These are phyloP conservation scores for Chlorophyllum brunneum DNA, from an alignment of 768 basidiomycete species.

Conservation along the genomic window DNA sequence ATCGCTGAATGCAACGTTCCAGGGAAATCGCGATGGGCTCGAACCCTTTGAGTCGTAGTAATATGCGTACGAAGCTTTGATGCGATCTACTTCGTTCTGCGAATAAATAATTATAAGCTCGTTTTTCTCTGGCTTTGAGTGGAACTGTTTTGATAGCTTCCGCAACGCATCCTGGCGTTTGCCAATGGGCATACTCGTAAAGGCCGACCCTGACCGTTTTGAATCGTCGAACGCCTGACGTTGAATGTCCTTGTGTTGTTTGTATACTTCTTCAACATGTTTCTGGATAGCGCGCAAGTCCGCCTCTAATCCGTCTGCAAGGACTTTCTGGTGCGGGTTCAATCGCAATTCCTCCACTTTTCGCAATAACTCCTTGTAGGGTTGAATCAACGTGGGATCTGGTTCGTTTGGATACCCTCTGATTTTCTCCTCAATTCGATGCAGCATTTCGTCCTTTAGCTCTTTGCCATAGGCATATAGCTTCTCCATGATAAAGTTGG, in stretches of 20 bases:
- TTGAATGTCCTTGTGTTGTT: conserved; percentile 21
- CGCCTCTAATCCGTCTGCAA: neutral
- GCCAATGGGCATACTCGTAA: conserved; percentile 39
- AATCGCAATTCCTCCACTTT: neutral
- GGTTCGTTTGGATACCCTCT: conserved; percentile 12
- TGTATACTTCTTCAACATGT: conserved; percentile 37
- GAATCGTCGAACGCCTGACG: too few species aligned
- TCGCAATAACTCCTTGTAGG: conserved; percentile 8
- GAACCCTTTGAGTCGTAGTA: conserved; percentile 27
- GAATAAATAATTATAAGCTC: conserved; percentile 27
- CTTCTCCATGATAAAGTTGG: conserved; percentile 42
- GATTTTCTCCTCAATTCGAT: conserved; percentile 22
- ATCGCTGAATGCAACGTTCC: conserved; percentile 50
- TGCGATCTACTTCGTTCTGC: conserved; percentile 26
- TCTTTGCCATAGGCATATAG: conserved; percentile 25
- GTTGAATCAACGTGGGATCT: conserved; percentile 28
- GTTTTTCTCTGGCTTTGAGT: conserved; percentile 19
- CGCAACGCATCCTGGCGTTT: conserved; percentile 51
- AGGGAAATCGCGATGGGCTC: conserved; percentile 31
- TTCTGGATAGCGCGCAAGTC: conserved; percentile 35
- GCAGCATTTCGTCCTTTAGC: conserved; percentile 19
- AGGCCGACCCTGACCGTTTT: conserved; percentile 11
- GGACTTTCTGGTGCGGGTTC: neutral
- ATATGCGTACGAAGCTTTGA: conserved; percentile 60
- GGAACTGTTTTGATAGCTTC: conserved; percentile 40